Evolutionary conservation across 257 asterid species (phyloP), one percentile per base, ranked within the genome.

Genomic region (Plantago elongata): DNA sequence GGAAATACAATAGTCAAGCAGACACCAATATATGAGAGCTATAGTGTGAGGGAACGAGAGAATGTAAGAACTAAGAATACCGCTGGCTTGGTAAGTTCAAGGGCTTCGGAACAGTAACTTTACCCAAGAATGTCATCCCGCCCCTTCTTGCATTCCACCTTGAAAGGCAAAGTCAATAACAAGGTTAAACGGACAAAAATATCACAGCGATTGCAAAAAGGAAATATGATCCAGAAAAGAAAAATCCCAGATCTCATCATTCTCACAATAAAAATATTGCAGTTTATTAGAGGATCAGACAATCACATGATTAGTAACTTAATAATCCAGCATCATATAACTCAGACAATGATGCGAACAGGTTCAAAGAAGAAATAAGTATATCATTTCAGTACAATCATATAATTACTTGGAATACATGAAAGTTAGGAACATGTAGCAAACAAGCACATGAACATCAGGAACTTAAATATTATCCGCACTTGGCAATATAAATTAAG

Each of bases 71-170:
- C 43, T 60, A 61, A 63, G 67, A 52, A 72, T 46, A 93, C 99
- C 89, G 77, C 61, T 93, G 99, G 74, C 99, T 93, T 30, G 99
- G 99, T 73, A 93, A 82, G 79, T 93, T 93, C 74, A 93, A 70
- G 65, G 99, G 99, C 71, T 93, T 93, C 17, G 99, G 99, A 70
- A 81, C 98, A 77, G 95, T 77, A 74, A 91, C 97, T 79, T 89
- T 93, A 38, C 99, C 97, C 64, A 87, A 74, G 54, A 85, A 94
- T 60, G 94, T 89, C 97, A 87, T 87, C 61, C 95, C 95, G 56
- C 96, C 83, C 84, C 94, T 83, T 77, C 95, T 89, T 65, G 90
- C 71, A 57, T 84, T 87, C 94, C 90, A 79, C 76, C 99, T 93
- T 68, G 50, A 67, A 22, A 54, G 45, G 30, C 56, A 46, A 62